Base-by-base conservation (phyloP, 1,284 basidiomycete species). In the Tilletia horrida region DNA sequence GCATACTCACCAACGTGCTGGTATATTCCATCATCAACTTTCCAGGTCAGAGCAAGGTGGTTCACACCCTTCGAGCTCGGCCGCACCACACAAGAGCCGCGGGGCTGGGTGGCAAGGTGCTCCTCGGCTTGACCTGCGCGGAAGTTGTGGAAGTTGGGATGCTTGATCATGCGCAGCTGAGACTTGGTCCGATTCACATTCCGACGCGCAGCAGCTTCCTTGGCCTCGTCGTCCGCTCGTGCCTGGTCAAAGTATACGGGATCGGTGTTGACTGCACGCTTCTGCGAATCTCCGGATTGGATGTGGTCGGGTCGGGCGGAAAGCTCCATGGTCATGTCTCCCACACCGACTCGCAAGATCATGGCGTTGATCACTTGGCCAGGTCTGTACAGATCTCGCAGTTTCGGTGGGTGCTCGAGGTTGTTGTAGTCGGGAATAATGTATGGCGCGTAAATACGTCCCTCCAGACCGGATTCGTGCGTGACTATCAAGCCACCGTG, bases 11-110 rank as follows among this genome's bases (percentile, higher is more conserved):
- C 93, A 70, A 99, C 91, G 81, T 99, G 97, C 82, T 98, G 96
- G 83, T 91, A 98, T 23, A 99, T 85, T 71, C 90, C 91, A 69
- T 97, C 91, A 75, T 96, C 95, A 11, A 99, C 94, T 84, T 98
- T 98, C 96, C 96, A 99, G 0, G 96, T 99, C 14, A 98, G 91
- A 43, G 96, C 96, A 44, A 99, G 86, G 83, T 98, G 96, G 79
- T 97, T 88, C 47, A 86, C 84, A 6, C 95, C 95, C 82, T 95
- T 94, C 2, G 94, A 97, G 40, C 93, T 96, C 0, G 96, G 96
- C 57, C 96, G 86, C 73, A 99, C 92, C 42, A 99, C 91, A 59
- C 78, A 77, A 1, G 74, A 68, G 27, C 79, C 96, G 35, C 92
- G 88, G 76, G 93, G 92, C 83, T 93, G 90, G 72, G 89, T 90